Base-by-base conservation (phyloP, 192 early-diverging fungal species). In the Rhizoclosmatium sp. region DNA sequence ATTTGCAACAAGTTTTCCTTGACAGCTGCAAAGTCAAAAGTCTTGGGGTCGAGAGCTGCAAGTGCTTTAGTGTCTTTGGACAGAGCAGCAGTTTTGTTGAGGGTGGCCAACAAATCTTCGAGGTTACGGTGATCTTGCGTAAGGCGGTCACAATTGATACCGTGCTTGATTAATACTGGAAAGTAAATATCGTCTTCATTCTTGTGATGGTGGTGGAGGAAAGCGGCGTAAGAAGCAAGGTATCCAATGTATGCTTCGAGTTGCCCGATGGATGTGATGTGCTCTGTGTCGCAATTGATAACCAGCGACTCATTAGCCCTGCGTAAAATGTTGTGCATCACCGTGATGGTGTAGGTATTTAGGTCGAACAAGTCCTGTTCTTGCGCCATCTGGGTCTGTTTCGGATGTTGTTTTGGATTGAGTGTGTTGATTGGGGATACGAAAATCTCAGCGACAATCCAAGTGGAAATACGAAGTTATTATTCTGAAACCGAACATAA, bases 161-260 rank as follows among this genome's bases (percentile, higher is more conserved):
- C 69, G 14, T 56, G 23, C 49, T 49, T 56, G 16, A 7, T 12
- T 7, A 71, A 47, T 12, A 56, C 47, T 2, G 69, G 69, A 39
- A 71, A 71, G 69, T 71, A 71, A 12, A 71, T 7, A 4, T 5
- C 49, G 49, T 71, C 69, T 56, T 71, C 69, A 49, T 71, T 49
- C 0, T 49, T 9, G 69, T 71, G 69, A 49, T 71, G 69, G 39
- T 58, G 47, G 69, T 71, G 69, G 23, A 71, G 51, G 48, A 56
- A 44, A 7, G 16, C 49, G 21, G 39, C 23, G 54, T 3, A 7
- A 2, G 69, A 46, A 4, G 42, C 21, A 4, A 58, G 39, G 54
- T 40, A 71, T 1, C 69, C 69, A 14, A 71, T n/a, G 51, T 54
- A 71, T 12, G 69, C 42, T n/a, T 42, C 5, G 69, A 71, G 69